These are phyloP conservation scores for Panaeolus cyanescens DNA, from an alignment of 768 basidiomycete species.

Conservation along the genomic window DNA sequence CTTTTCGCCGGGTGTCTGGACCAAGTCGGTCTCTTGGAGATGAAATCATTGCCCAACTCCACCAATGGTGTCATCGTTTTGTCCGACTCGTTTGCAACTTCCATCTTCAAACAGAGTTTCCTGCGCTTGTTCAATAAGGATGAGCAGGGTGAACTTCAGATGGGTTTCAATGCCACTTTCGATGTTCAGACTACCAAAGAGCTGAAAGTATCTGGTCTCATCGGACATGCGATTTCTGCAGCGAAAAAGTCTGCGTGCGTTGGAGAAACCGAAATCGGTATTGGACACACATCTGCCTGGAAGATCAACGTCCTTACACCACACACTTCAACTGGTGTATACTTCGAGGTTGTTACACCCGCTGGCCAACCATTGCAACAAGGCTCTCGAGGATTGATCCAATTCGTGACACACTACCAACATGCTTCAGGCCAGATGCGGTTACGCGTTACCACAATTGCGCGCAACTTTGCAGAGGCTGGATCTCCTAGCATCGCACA, in stretches of 20 bases:
- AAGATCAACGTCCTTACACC: conserved; percentile 92
- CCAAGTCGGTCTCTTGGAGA: conserved; percentile 96
- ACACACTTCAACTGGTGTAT: conserved; percentile 85
- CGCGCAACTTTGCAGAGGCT: conserved; percentile 96
- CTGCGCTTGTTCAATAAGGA: conserved; percentile 91
- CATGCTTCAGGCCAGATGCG: conserved; percentile 95
- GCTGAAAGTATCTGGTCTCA: conserved; percentile 95
- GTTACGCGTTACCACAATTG: conserved; percentile 96
- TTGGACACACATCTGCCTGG: conserved; percentile 98
- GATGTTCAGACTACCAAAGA: conserved; percentile 99
- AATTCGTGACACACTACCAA: conserved; percentile 98
- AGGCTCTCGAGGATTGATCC: conserved; percentile 91
- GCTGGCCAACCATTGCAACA: conserved; percentile 91
- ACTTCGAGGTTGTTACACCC: conserved; percentile 98
- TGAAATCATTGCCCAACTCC: conserved; percentile 94
- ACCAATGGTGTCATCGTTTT: conserved; percentile 97
- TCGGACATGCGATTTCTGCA: conserved; percentile 96
- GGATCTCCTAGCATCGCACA: conserved; percentile 92
- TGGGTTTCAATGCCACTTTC: conserved; percentile 99
- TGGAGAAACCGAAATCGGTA: conserved; percentile 98
- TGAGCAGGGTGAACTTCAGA: conserved; percentile 86
- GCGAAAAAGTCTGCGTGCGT: conserved; percentile 97
- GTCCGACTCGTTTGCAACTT: conserved; percentile 95
- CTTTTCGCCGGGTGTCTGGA: conserved; percentile 97
- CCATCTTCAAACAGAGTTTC: conserved; percentile 99